Conservation (phyloP, 371 early-diverging fungal species). For the Dipsacomyces acuminosporus region DNA sequence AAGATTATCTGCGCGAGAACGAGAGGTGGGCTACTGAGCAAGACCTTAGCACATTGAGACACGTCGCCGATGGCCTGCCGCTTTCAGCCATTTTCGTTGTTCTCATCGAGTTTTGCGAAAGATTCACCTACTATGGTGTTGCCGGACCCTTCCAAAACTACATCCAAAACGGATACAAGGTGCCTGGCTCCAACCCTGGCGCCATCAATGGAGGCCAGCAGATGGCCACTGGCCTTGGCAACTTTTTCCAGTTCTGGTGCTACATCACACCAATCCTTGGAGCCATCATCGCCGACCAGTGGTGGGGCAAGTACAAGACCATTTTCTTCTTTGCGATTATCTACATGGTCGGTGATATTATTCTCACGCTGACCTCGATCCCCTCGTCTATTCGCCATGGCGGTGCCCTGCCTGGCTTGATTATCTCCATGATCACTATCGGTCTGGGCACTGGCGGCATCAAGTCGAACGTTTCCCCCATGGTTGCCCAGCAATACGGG, state of each 20-base stretch:
- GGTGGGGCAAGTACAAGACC: constrained; percentile 76
- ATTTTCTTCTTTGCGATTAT: constrained; percentile 61
- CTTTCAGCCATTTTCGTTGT: constrained; percentile 59
- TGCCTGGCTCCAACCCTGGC: constrained; percentile 22
- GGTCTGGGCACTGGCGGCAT: constrained; percentile 88
- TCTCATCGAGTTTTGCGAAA: constrained; percentile 69
- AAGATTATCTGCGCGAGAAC: constrained; percentile 37
- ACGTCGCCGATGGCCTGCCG: constrained; percentile 54
- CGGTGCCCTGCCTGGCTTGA: constrained; percentile 60
- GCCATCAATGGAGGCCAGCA: constrained; percentile 45
- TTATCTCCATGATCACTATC: constrained; percentile 61
- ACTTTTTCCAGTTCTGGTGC: constrained; percentile 75
- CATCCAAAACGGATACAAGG: constrained; percentile 51
- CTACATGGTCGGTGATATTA: constrained; percentile 64
- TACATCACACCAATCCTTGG: constrained; percentile 77
- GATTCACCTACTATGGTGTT: constrained; percentile 70
- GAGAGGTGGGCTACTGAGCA: constrained; percentile 51
- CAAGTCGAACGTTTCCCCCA: constrained; percentile 69
- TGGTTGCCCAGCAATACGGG: constrained; percentile 63
- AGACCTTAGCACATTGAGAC: constrained; percentile 50
- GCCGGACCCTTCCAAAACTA: constrained; percentile 62
- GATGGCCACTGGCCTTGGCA: constrained; percentile 61
- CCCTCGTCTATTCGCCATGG: constrained; percentile 52
- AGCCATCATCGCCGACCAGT: constrained; percentile 74
- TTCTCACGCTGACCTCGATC: constrained; percentile 62